Evolutionary conservation across 164 flowering plant genomes (phyloP), one percentile per base, ranked within the genome.

Genomic region (Chloranthus sessilifolius): DNA sequence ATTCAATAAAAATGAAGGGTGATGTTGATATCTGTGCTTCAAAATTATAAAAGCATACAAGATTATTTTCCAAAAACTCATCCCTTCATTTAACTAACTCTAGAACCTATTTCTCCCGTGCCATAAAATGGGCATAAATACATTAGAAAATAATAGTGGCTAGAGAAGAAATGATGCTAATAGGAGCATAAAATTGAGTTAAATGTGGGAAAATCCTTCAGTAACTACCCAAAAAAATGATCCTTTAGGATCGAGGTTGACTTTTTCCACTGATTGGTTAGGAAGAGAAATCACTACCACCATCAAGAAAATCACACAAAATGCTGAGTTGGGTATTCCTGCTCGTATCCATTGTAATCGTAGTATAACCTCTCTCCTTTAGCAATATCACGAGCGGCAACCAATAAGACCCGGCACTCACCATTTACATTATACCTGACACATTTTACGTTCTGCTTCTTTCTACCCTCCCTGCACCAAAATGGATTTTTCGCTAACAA

Each of bases 281-380:
- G 7, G 28, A 53, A 30, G 46, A 43, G 23, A n/a, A 12, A 38
- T 30, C 14, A 26, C 21, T 42, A n/a, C 14, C n/a, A 40, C 43
- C 29, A 9, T 53, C 26, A 30, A 47, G 28, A 38, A 20, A 35
- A 23, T 74, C 62, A 80, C 48, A 80, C 55, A 53, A 83, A 83
- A 70, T 78, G 70, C 22, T 82, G 75, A 27, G 94, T 85, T 17
- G 95, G 95, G 56, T 80, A 82, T 49, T 70, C 83, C 52, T 85
- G 73, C 75, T 82, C 94, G 56, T 78, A 76, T 44, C 87, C 89
- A 55, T 85, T 82, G 55, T 85, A 85, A 58, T 85, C 83, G 53
- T 80, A 82, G 50, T 82, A 85, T 20, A 85, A 70, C 62, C 88
- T 73, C 65, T 82, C 86, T 7, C 95, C 95, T 44, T 69, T 71